Evolutionary conservation across 2,329 filamentous ascomycete species (phyloP).

Genomic region (Verticillium isaacii): DNA sequence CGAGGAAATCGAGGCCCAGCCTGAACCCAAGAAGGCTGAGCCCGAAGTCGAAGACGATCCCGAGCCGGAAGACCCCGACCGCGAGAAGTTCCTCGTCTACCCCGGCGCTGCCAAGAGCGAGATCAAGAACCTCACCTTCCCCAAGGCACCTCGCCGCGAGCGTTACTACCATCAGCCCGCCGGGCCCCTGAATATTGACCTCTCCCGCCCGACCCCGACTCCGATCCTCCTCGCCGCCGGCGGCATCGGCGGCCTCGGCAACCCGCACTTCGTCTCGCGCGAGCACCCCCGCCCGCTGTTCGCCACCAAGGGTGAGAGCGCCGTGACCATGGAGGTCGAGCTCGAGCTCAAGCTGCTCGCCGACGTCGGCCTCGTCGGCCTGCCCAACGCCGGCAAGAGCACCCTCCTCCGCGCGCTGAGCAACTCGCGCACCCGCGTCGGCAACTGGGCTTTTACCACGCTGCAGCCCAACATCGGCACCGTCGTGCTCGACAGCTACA

Average conservation of each 20-base stretch:
- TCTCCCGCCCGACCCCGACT: constrained; percentile 71
- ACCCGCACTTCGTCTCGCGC: constrained; percentile 84
- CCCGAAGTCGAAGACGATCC: constrained; percentile 31
- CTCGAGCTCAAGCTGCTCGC: constrained; percentile 93
- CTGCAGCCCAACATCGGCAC: constrained; percentile 94
- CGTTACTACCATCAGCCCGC: constrained; percentile 62
- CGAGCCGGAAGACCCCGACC: constrained; percentile 37
- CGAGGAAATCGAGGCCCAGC: constrained; percentile 3
- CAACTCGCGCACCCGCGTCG: constrained; percentile 83
- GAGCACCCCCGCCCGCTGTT: constrained; percentile 75
- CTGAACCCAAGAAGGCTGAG: not conserved
- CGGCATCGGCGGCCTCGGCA: constrained; percentile 84
- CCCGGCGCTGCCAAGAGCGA: constrained; percentile 70
- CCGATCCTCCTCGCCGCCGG: constrained; percentile 85
- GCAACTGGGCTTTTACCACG: constrained; percentile 96
- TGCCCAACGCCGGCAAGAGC: constrained; percentile 95
- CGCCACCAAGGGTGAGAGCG: constrained; percentile 79
- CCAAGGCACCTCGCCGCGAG: constrained; percentile 45
- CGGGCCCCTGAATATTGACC: constrained; percentile 67
- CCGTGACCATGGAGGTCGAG: constrained; percentile 73
- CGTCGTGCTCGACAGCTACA: constrained; percentile 84
- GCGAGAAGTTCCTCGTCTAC: constrained; percentile 81
- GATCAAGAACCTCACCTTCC: constrained; percentile 49
- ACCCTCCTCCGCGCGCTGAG: constrained; percentile 84
- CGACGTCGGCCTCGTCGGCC: constrained; percentile 88